Percentiles rank a stretch among this genome's conserved stretches.
phyloP scores from a whole-genome alignment of 75 land plant genomes.

The Sequoiadendron giganteum region DNA sequence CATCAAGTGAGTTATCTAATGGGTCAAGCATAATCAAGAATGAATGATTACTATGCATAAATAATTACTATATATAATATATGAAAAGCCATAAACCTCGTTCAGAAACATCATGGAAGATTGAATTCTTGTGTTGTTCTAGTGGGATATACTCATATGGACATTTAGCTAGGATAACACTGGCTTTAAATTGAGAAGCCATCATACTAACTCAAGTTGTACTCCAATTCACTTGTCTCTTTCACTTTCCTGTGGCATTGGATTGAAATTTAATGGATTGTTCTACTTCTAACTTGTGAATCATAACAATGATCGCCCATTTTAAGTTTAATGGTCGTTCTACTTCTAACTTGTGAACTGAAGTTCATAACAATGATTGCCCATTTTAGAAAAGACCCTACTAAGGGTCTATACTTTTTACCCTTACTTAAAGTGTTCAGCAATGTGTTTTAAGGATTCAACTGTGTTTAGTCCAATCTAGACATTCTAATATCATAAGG shows the following conservation, averaged over 20 bases:
- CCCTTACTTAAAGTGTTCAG: not conserved
- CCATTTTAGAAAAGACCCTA: not conserved
- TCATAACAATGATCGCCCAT: not conserved
- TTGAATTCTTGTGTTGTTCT: not conserved
- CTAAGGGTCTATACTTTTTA: not conserved
- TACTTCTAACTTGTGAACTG: not conserved
- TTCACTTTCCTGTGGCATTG: not conserved
- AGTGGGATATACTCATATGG: not conserved
- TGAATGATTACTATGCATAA: not conserved
- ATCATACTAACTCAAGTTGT: not conserved
- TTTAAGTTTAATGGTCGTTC: not conserved
- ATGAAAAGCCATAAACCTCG: not conserved
- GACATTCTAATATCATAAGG: not conserved
- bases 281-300: not conserved
- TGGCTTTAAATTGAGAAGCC: not conserved
- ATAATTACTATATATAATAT: not conserved
- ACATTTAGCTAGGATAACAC: not conserved
- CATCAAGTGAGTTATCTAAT: not conserved
- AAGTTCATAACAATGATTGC: not conserved
- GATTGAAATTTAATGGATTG: not conserved
- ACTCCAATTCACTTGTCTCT: not conserved
- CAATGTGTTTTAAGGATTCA: not conserved
- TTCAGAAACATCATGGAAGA: not conserved
- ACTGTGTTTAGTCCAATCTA: not conserved
- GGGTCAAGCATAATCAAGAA: not conserved